These are phyloP conservation scores for Gleditsia sinensis DNA, from an alignment of 306 rosid genomes.

Conservation along the genomic window DNA sequence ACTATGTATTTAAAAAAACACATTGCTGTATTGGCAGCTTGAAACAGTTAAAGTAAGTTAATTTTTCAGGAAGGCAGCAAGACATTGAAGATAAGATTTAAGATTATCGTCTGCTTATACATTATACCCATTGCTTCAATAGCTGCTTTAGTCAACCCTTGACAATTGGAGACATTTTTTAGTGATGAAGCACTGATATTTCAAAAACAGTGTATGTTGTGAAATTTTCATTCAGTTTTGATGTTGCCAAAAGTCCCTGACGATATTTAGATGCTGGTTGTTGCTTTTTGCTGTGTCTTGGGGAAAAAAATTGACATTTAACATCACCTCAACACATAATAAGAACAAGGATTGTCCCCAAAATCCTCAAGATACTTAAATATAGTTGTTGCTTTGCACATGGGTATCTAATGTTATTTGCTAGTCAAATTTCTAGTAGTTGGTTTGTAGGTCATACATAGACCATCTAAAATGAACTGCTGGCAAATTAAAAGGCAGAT, in stretches of 20 bases:
- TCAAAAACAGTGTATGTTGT: no score
- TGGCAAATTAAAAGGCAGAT: background rate
- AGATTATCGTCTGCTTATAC: background rate
- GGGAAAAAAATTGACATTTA: no score
- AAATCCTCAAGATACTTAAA: no score
- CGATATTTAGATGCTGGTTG: background rate
- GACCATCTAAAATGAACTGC: background rate
- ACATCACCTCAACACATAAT: no score
- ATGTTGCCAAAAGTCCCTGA: no score
- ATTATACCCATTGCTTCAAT: no score
- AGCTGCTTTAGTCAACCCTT: background rate
- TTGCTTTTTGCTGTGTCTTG: background rate
- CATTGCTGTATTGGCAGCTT: background rate
- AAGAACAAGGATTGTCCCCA: no score
- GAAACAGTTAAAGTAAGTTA: background rate
- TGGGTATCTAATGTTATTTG: background rate
- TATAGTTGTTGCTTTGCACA: no score
- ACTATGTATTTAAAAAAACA: no score
- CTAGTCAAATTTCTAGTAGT: background rate
- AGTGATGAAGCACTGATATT: no score
- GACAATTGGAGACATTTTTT: background rate
- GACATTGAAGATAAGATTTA: background rate
- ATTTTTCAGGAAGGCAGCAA: background rate
- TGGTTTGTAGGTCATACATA: constrained; percentile 1
- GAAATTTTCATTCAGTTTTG: no score